Evolutionary conservation across 257 asterid species (phyloP).

Genomic region (Rauvolfia tetraphylla): DNA sequence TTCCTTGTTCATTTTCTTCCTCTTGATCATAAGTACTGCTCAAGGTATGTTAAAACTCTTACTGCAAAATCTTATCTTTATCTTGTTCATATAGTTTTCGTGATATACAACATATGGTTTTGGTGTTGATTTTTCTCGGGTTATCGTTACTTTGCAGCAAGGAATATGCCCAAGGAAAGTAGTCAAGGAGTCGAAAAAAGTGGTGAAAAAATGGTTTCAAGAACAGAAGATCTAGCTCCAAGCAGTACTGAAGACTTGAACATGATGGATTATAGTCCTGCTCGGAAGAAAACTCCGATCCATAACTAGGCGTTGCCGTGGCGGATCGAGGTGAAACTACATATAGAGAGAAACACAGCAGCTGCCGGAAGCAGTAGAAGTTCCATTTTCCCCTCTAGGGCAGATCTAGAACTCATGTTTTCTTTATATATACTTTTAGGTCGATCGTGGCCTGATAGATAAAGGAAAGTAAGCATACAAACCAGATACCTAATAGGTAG

Average conservation of each 20-base stretch:
- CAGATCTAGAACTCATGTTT: too few relatives aligned
- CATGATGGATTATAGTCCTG: constrained; percentile 11
- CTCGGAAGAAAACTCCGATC: constrained; percentile 8
- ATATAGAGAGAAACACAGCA: background rate
- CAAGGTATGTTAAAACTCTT: constrained; percentile 3
- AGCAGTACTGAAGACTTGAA: background rate
- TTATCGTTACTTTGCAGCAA: background rate
- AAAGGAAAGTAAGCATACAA: background rate
- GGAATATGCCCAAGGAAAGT: constrained; percentile 8
- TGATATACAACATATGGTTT: background rate
- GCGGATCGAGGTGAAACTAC: background rate
- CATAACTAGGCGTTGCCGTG: background rate
- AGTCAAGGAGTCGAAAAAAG: background rate
- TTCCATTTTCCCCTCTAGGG: background rate
- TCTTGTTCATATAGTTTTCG: background rate
- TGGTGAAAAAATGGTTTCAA: constrained; percentile 1
- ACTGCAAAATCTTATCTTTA: too few relatives aligned
- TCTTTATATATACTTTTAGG: background rate
- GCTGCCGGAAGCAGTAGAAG: background rate
- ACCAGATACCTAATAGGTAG: background rate
- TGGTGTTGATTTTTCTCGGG: background rate
- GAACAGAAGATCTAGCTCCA: background rate
- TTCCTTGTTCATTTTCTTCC: constrained; percentile 6
- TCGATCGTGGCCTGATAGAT: background rate
- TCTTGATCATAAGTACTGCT: constrained; percentile 4